A percentile compares a stretch with the other conserved stretches of the same genome.
Conservation (phyloP, 305 asterid genomes). For the Fraxinus xanthoxyloides region DNA sequence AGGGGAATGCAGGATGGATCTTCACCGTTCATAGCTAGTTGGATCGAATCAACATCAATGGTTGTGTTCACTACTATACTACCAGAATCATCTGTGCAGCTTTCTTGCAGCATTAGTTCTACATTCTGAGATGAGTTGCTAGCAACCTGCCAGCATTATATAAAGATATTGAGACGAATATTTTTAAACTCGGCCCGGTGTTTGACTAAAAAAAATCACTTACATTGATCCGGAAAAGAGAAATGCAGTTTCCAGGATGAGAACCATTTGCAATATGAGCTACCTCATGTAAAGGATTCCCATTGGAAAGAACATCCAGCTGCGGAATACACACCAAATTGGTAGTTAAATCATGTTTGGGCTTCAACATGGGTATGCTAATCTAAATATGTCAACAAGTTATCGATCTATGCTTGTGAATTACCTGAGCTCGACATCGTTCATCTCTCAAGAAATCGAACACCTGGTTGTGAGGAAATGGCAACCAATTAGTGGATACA, state of each 20-base stretch:
- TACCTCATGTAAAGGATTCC: conserved; percentile 83
- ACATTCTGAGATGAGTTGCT: conserved; percentile 90
- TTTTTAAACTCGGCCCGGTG: neutral
- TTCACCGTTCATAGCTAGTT: conserved; percentile 84
- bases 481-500: conserved; percentile 74
- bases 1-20: conserved; percentile 84
- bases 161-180: neutral
- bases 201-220: conserved; percentile 6
- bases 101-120: conserved; percentile 87
- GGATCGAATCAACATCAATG: conserved; percentile 78
- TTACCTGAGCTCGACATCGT: conserved; percentile 78
- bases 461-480: conserved; percentile 58
- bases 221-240: conserved; percentile 86
- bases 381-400: neutral
- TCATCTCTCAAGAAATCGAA: conserved; percentile 89
- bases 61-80: conserved; percentile 80
- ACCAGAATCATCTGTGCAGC: conserved; percentile 84
- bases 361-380: neutral
- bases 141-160: conserved; percentile 57
- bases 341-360: neutral
- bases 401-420: conserved; percentile 16
- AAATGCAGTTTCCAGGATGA: conserved; percentile 88
- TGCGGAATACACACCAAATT: conserved; percentile 23
- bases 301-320: conserved; percentile 87
- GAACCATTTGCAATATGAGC: conserved; percentile 98